These are phyloP conservation scores for Conoideocrella luteorostrata DNA, from an alignment of 2,329 filamentous ascomycete genomes.

Conservation along the genomic window DNA sequence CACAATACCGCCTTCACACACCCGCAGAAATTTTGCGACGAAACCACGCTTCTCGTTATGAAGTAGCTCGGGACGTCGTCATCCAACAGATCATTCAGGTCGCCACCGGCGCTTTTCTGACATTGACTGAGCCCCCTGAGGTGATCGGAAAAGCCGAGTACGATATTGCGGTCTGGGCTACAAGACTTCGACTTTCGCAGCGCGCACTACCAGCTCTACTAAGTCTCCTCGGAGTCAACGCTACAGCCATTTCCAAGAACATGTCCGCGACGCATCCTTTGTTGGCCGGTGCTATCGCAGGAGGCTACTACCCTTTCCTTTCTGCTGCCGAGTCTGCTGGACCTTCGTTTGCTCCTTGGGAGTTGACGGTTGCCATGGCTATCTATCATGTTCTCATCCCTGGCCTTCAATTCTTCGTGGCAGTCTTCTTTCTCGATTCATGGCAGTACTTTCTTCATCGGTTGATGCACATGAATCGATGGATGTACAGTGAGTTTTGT, in stretches of 20 bases:
- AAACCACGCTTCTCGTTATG: conserved; percentile 77
- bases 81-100: conserved; percentile 90
- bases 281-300: conserved; percentile 68
- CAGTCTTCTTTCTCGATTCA: conserved; percentile 75
- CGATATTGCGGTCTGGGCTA: conserved; percentile 86
- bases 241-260: conserved; percentile 67
- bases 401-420: conserved; percentile 67
- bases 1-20: conserved; percentile 89
- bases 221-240: conserved; percentile 68
- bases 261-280: conserved; percentile 64
- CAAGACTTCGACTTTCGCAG: conserved; percentile 71
- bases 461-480: conserved; percentile 95
- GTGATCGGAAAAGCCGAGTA: conserved; percentile 73
- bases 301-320: conserved; percentile 73
- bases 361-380: conserved; percentile 63
- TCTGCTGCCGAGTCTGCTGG: conserved; percentile 50
- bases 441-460: conserved; percentile 99
- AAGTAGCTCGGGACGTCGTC: conserved; percentile 85
- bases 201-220: conserved; percentile 68
- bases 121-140: conserved; percentile 66
- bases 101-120: conserved; percentile 59
- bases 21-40: conserved; percentile 83
- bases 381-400: conserved; percentile 79
- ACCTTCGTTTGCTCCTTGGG: conserved; percentile 78
- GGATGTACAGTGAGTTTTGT: conserved; percentile 75